Base-by-base conservation (phyloP, 495 filamentous ascomycete genomes). In the Trichoderma virens region DNA sequence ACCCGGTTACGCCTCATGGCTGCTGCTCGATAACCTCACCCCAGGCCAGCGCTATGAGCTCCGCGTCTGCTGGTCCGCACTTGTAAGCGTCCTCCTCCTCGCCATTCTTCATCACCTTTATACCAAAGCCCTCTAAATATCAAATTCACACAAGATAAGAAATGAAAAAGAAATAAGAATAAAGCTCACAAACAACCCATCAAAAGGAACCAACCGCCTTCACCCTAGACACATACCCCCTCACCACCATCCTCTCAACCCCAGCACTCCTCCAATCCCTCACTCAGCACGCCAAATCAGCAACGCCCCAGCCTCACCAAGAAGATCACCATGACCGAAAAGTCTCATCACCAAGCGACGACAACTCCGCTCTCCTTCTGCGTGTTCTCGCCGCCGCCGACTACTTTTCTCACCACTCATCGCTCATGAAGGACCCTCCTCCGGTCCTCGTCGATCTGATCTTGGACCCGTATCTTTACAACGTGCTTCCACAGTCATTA, bases 191-290 rank as follows among this genome's bases (percentile, higher is more conserved):
- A 39, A 47, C n/a, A 25, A 1, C 32, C 34, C 9, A n/a, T n/a
- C n/a, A n/a, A n/a, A 56, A 97, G 93, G 90, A 96, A 90, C 94
- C 94, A 66, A 97, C 93, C 8, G 71, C 83, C 35, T 97, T 98
- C 73, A 78, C 70, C 56, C 79, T 98, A 20, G 74, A 81, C 65
- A 84, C 86, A 13, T 86, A 88, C 70, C 75, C 83, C 7, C 71
- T 92, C 25, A 64, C 76, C 16, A 70, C 80, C 28, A 83, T 88
- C 64, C 82, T 89, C 35, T 80, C 83, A 25, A 81, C 83, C 1
- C 80, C 85, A 18, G 70, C 79, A 13, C 78, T 95, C 30, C 77
- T 91, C 61, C 76, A 85, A 32, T 84, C 88, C 0, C 75, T 96
- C 3, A 84, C 80, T 61, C 71, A 74, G 8, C 93, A 86, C 75